Percentiles rank a stretch among this genome's conserved stretches.
These are phyloP conservation scores for Botryotinia convoluta DNA, from an alignment of 2,329 filamentous ascomycete genomes.

Conservation along the genomic window DNA sequence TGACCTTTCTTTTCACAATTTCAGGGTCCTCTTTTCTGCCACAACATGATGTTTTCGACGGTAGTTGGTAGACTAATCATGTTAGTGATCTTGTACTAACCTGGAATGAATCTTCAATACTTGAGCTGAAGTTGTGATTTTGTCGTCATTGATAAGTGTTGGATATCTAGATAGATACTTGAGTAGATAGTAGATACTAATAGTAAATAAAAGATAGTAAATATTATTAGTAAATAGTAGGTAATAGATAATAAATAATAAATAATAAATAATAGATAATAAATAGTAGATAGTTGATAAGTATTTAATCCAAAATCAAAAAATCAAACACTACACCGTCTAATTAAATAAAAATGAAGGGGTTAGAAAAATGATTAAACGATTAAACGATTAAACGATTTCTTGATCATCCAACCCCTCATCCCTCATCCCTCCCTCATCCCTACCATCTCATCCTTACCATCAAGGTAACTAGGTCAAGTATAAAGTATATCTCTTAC, in stretches of 20 bases:
- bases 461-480: not conserved
- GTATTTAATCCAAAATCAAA: not conserved
- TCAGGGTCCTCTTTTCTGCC: slow-evolving; percentile 1
- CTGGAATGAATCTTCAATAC: not conserved
- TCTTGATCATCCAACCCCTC: not conserved
- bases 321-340: not conserved
- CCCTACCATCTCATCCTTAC: not conserved
- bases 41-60: not conserved
- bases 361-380: not conserved
- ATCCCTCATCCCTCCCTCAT: not conserved
- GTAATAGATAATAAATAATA: not conserved
- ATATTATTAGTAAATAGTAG: not conserved
- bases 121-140: not conserved
- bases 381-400: not conserved
- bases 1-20: not conserved
- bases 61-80: not conserved
- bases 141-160: not conserved
- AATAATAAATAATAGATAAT: not conserved
- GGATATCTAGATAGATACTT: not conserved
- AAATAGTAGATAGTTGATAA: not conserved
- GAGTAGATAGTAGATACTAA: not conserved
- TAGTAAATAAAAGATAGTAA: too few species aligned
- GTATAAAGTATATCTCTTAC: not conserved
- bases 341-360: not conserved
- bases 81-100: not conserved